These are phyloP conservation scores for Fusarium cicatricum DNA, from an alignment of 2,329 filamentous ascomycete species.

Conservation along the genomic window DNA sequence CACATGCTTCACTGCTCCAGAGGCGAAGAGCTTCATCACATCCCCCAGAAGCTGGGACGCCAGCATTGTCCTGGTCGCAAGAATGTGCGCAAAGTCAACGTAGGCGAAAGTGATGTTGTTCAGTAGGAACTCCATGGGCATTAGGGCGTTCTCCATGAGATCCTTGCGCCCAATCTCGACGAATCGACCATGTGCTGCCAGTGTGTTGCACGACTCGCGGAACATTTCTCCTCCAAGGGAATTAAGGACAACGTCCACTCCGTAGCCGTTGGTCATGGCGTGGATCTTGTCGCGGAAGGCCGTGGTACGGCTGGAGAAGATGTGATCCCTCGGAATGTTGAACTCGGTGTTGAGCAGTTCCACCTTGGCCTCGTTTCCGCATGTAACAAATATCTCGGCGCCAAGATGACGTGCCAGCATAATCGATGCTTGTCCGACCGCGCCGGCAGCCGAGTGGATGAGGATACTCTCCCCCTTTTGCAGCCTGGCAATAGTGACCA, in stretches of 20 bases:
- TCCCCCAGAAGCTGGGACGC: background rate
- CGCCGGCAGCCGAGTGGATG: conserved; percentile 13
- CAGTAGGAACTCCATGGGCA: conserved; percentile 11
- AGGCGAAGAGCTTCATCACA: background rate
- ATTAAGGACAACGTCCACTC: conserved; percentile 32
- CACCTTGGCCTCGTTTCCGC: conserved; percentile 3
- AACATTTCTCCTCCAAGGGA: background rate
- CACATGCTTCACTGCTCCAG: too few species aligned
- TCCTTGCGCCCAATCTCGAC: background rate
- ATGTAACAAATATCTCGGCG: conserved; percentile 9
- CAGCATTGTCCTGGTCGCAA: background rate
- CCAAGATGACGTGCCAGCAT: conserved; percentile 6
- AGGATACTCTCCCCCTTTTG: conserved; percentile 23
- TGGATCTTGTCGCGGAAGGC: too few species aligned
- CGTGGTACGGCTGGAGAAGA: background rate
- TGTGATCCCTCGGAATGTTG: conserved; percentile 10
- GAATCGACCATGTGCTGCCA: background rate
- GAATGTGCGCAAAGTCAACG: conserved; percentile 5
- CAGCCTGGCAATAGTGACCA: conserved; percentile 5
- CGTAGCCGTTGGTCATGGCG: conserved; percentile 18
- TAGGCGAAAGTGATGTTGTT: conserved; percentile 13
- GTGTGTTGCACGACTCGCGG: background rate
- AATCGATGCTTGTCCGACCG: conserved; percentile 10
- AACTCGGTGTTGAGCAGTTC: conserved; percentile 7
- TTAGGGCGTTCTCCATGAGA: conserved; percentile 3